These are phyloP conservation scores for Aureobasidium subglaciale DNA, from an alignment of 2,329 filamentous ascomycete genomes.

Conservation along the genomic window DNA sequence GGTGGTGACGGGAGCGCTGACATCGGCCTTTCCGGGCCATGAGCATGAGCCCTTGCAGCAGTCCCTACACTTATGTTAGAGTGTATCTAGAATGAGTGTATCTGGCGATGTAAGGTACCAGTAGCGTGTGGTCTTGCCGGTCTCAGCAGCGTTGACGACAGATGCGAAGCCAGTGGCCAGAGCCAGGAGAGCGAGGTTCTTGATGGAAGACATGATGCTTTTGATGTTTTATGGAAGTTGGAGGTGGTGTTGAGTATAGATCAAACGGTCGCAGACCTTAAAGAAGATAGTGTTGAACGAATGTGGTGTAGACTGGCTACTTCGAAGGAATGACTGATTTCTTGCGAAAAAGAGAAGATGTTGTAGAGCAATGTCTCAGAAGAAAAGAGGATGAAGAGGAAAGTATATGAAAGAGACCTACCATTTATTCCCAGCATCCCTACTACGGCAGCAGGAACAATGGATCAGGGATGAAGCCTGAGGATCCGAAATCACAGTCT, in stretches of 20 bases:
- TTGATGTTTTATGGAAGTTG: background rate
- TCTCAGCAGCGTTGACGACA: constrained; percentile 22
- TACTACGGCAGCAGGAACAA: background rate
- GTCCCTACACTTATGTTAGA: constrained; percentile 35
- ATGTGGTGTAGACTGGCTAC: constrained; percentile 8
- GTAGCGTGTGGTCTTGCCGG: constrained; percentile 32
- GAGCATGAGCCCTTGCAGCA: constrained; percentile 65
- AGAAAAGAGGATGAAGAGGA: background rate
- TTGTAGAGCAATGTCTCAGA: background rate
- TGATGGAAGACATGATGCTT: constrained; percentile 18
- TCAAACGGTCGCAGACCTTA: constrained; percentile 3
- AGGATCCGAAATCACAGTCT: constrained; percentile 5
- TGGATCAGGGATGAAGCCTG: background rate
- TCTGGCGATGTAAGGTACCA: constrained; percentile 23
- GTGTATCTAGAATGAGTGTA: background rate
- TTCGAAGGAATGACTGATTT: background rate
- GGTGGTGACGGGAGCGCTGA: constrained; percentile 45
- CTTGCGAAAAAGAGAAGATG: background rate
- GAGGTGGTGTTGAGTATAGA: background rate
- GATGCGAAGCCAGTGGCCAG: constrained; percentile 22
- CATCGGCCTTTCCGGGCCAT: constrained; percentile 50
- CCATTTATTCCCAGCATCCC: background rate
- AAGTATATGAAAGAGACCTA: background rate
- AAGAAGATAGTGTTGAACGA: constrained; percentile 1
- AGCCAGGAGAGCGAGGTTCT: constrained; percentile 21